Conservation (phyloP, 2,329 filamentous ascomycete genomes). For the Emergomyces pasteurianus region DNA sequence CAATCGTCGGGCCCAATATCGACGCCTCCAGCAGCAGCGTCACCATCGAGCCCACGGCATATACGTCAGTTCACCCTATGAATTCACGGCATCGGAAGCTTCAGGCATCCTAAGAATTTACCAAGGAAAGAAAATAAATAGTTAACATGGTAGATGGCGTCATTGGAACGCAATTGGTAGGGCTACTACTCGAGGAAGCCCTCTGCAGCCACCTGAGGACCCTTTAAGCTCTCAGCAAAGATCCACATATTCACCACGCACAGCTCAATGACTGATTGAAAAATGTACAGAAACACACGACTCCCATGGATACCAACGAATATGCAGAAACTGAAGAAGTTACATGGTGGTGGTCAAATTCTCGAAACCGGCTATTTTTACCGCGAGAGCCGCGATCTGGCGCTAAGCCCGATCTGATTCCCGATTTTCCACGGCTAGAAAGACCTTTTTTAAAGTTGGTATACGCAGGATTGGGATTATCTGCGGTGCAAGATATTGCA, state of each 20-base stretch:
- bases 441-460: too few species aligned
- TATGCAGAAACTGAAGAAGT: not conserved
- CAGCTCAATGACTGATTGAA: not conserved
- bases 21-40: not conserved
- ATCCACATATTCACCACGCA: not conserved
- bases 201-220: not conserved
- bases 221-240: not conserved
- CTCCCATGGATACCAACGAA: not conserved
- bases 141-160: not conserved
- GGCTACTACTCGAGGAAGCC: too few species aligned
- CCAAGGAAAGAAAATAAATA: not conserved
- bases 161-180: not conserved
- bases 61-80: not conserved
- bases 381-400: not conserved
- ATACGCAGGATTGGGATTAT: not conserved
- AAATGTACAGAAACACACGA: not conserved
- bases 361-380: not conserved
- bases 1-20: not conserved
- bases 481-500: not conserved
- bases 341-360: not conserved
- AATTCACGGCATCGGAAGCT: not conserved
- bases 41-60: not conserved
- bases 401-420: not conserved
- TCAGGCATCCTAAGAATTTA: not conserved
- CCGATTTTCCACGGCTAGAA: too few species aligned